Base-by-base conservation (phyloP, 805 yeast species). In the Ogataea nonfermentans region DNA sequence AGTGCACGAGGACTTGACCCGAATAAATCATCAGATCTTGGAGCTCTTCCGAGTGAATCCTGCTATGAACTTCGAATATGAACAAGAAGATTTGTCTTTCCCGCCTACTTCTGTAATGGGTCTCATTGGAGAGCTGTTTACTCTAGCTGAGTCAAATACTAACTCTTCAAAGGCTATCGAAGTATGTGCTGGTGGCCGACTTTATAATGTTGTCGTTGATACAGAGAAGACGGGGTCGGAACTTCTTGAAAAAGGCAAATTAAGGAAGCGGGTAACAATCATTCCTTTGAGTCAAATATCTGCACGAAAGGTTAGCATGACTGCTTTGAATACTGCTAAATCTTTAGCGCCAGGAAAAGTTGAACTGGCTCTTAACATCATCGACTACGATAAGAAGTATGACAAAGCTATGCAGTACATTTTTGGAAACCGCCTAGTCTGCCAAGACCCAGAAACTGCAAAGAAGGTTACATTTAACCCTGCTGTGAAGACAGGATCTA, bases 131-230 rank as follows among this genome's bases (percentile, higher is more conserved):
- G 93, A 85, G 55, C 65, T 93, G 35, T 88, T 95, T 57, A 62
- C 71, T 1, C 57, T 93, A 14, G 73, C 74, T 12, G 78, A 80
- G 30, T 57, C 68, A 1, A 76, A 82, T 34, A 57, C 64, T 39
- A 74, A 76, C 17, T 78, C 81, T 38, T 82, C 95, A 1, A 70
- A 81, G 17, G 99, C 99, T 1, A 67, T 93, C 24, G 97, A 93
- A 62, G 83, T 87, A 2, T 83, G 95, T 58, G 99, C 97, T 2
- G 99, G 99, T 33, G 95, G 91, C 4, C 71, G 90, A 51, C 63
- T 95, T 22, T 95, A 79, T 60, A 89, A 90, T 54, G 85, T 95
- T 24, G 88, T 93, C 35, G 98, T 95, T 22, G 97, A 89, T 52
- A 81, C 78, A 46, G 95, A 91, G 43, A 77, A 68, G 13, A 82